These are phyloP conservation scores for Phyllosticta citribraziliensis DNA, from an alignment of 2,329 filamentous ascomycete species.

Conservation along the genomic window DNA sequence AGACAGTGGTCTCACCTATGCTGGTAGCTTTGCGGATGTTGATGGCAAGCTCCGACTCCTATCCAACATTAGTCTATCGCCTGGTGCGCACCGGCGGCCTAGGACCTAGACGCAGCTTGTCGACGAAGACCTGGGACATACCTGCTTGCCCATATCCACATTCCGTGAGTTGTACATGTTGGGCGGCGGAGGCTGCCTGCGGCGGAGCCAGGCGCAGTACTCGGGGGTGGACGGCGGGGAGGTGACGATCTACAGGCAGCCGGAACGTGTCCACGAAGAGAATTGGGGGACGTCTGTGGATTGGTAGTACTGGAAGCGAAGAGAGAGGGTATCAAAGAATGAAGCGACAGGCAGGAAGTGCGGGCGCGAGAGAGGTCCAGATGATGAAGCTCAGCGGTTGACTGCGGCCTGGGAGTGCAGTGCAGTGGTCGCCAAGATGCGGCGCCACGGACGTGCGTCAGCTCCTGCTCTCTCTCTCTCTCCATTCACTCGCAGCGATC, in stretches of 20 bases:
- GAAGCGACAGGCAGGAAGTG: not conserved
- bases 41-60: slow-evolving; percentile 54
- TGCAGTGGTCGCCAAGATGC: slow-evolving; percentile 3
- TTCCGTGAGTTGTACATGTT: slow-evolving; percentile 38
- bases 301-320: not conserved
- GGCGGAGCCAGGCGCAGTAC: slow-evolving; percentile 7
- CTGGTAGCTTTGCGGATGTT: slow-evolving; percentile 60
- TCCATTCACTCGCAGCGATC: not conserved
- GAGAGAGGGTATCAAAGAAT: not conserved
- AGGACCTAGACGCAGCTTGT: not conserved
- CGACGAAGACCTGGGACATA: slow-evolving; percentile 2
- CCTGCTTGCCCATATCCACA: slow-evolving; percentile 53
- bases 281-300: not conserved
- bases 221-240: slow-evolving; percentile 3
- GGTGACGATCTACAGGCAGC: not conserved
- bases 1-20: slow-evolving; percentile 37
- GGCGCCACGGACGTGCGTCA: slow-evolving; percentile 8
- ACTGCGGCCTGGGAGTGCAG: not conserved
- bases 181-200: slow-evolving; percentile 1
- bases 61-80: slow-evolving; percentile 25
- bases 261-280: not conserved
- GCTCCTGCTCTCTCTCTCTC: slow-evolving; percentile 2
- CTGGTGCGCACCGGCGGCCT: not conserved
- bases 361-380: slow-evolving; percentile 5
- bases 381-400: slow-evolving; percentile 6